Conservation (phyloP, 345 rosid species). For the Moringa oleifera region DNA sequence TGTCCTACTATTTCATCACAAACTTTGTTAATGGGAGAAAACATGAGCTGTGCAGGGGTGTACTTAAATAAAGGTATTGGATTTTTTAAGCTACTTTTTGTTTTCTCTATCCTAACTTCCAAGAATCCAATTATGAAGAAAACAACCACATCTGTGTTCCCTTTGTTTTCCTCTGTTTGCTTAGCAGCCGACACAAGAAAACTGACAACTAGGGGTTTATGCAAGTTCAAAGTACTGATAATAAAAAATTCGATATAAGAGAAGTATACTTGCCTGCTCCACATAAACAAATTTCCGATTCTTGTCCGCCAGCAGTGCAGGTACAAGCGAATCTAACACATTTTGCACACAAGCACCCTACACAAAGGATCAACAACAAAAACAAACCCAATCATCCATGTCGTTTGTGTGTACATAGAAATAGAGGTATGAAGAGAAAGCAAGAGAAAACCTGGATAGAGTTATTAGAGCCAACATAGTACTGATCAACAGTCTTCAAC, state of each 20-base stretch:
- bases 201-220: too few relatives aligned
- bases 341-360: constrained; percentile 95
- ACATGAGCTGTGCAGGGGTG: not conserved
- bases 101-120: not conserved
- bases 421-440: not conserved
- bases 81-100: not conserved
- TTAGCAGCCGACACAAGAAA: too few relatives aligned
- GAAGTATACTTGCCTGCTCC: constrained; percentile 49
- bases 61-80: not conserved
- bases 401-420: not conserved
- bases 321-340: constrained; percentile 83
- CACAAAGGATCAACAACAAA: not conserved
- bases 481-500: constrained; percentile 97
- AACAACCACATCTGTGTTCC: too few relatives aligned
- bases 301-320: constrained; percentile 83
- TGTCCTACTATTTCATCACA: too few relatives aligned
- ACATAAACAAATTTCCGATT: constrained; percentile 86
- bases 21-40: too few relatives aligned
- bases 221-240: constrained; percentile 8
- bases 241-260: constrained; percentile 14
- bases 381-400: not conserved
- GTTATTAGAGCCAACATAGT: constrained; percentile 96
- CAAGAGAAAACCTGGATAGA: constrained; percentile 71
- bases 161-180: too few relatives aligned
- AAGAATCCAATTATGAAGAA: too few relatives aligned